Evolutionary conservation across 139 green algal species (phyloP), one percentile per base, ranked within the genome.

Genomic region (Volvox reticuliferus): DNA sequence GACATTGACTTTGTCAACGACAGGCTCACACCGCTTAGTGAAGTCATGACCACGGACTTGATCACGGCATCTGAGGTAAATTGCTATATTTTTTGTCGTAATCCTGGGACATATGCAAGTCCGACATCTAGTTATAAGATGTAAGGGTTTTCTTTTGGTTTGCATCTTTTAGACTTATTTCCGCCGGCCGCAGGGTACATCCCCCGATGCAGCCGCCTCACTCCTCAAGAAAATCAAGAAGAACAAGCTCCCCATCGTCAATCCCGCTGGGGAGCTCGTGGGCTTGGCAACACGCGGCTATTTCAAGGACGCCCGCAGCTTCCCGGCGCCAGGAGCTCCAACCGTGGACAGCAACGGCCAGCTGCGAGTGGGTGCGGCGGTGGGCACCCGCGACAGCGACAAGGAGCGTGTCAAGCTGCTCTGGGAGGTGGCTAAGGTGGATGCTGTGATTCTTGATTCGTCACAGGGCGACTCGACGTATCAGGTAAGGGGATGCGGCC

Each of bases 371-470:
- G 98, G 97, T 65, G 98, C 97, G 0, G 98, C 98, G 24, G 96
- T 99, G 32, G 98, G 98, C 35, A 99, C 97, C 1, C 95, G 98
- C 12, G 95, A 98, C 16, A 79, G 78, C 2, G 98, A 99, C 94
- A 95, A 95, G 75, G 94, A 96, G 77, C 93, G 97, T 21, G 92
- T 99, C 79, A 82, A 82, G 79, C 1, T 65, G 88, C 88, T 88
- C 65, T 88, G 2, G 44, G 93, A 37, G 92, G 91, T 91, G 26
- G 96, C 83, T 5, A 91, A 95, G 12, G 92, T 99, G 35, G 96
- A 99, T 67, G 96, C 95, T 0, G 93, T 99, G 68, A 98, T 99
- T 89, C 94, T 99, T 32, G 97, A 99, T 95, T 98, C 95, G 16
- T 97, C 92, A 22, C 97, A 98, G 92, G 98, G 98, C 22, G 97